Conservation (phyloP, 78 protist species). For the Cavenderia fasciculata region DNA sequence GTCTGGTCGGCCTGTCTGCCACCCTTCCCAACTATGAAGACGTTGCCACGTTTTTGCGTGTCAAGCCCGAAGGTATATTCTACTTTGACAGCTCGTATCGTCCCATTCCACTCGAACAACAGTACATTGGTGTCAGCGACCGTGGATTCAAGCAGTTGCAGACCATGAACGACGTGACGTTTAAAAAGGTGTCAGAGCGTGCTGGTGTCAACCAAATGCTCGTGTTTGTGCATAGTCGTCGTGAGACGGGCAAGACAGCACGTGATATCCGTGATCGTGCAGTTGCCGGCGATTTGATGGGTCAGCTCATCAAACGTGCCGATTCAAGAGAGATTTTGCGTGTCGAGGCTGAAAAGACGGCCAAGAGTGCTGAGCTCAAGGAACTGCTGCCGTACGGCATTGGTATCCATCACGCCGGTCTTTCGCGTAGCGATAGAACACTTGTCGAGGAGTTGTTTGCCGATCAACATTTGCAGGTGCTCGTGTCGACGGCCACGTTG, state of each 20-base stretch:
- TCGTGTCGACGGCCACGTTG: conserved; percentile 98
- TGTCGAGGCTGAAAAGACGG: conserved; percentile 29
- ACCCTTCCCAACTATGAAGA: conserved; percentile 99
- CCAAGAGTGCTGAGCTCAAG: conserved; percentile 77
- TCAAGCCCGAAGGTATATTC: conserved; percentile 91
- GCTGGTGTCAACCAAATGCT: conserved; percentile 83
- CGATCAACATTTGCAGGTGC: conserved; percentile 93
- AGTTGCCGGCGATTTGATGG: conserved; percentile 61
- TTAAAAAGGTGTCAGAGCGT: conserved; percentile 87
- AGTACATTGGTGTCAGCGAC: conserved; percentile 94
- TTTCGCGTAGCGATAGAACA: conserved; percentile 88
- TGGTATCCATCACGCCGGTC: conserved; percentile 99
- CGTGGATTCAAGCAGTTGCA: conserved; percentile 85
- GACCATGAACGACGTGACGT: conserved; percentile 95
- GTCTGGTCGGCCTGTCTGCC: conserved; percentile 99
- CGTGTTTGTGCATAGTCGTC: conserved; percentile 98
- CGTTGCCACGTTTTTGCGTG: conserved; percentile 97
- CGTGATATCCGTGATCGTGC: conserved; percentile 83
- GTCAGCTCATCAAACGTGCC: conserved; percentile 76
- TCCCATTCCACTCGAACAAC: conserved; percentile 98
- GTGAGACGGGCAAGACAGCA: conserved; percentile 98
- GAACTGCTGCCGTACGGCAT: conserved; percentile 97
- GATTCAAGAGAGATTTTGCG: not conserved
- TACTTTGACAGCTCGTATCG: conserved; percentile 94
- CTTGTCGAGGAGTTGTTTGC: conserved; percentile 96